Conservation (phyloP, 2,329 filamentous ascomycete genomes). For the Periconia sp. region DNA sequence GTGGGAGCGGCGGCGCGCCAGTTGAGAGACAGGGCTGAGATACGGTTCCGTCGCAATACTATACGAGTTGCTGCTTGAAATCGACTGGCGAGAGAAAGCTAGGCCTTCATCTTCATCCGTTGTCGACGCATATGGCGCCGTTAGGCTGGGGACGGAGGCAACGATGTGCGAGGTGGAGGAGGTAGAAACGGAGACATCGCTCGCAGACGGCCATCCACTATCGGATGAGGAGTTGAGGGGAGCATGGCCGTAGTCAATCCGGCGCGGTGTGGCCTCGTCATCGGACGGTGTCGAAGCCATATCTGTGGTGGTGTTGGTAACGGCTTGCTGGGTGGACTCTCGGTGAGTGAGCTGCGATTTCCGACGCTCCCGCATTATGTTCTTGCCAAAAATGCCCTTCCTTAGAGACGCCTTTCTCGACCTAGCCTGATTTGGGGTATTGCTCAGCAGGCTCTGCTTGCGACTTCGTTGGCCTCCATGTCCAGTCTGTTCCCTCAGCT, state of each 20-base stretch:
- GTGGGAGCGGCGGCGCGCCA: conserved; percentile 39
- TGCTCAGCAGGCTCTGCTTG: conserved; percentile 46
- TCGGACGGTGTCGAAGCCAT: conserved; percentile 22
- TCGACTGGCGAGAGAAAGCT: conserved; percentile 59
- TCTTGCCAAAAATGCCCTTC: conserved; percentile 82
- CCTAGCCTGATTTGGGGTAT: conserved; percentile 61
- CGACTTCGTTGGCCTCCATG: conserved; percentile 2
- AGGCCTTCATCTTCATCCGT: conserved; percentile 84
- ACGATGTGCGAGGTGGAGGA: conserved; percentile 38
- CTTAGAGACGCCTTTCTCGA: conserved; percentile 83
- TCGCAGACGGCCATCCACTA: conserved; percentile 29
- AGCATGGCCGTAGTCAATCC: conserved; percentile 48
- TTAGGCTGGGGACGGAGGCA: conserved; percentile 56
- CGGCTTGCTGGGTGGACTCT: conserved; percentile 18
- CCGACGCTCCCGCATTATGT: conserved; percentile 45
- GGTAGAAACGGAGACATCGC: conserved; percentile 21
- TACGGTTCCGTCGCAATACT: conserved; percentile 18
- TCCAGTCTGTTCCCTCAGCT: conserved; percentile 10
- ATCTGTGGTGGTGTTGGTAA: conserved; percentile 16
- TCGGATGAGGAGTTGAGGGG: conserved; percentile 43
- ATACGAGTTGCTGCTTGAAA: conserved; percentile 49
- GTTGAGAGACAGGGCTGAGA: conserved; percentile 23
- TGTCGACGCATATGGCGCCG: conserved; percentile 70
- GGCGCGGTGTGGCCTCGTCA: conserved; percentile 28
- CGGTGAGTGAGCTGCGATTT: conserved; percentile 33